phyloP scores from a whole-genome alignment of 441 rosid species.

The Arabidopsis lyrata region DNA sequence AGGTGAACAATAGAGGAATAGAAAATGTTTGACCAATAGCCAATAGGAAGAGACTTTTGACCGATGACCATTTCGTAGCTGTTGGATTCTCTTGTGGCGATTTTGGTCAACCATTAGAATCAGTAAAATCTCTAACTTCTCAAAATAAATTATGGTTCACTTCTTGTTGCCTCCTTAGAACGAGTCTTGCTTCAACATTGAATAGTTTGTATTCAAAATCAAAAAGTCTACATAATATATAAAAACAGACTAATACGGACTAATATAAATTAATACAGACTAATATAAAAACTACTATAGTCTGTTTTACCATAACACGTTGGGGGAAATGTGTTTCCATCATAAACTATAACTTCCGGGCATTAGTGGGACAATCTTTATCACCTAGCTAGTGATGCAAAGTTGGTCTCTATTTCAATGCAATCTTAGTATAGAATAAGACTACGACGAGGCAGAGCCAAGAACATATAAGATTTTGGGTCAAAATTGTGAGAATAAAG shows the following conservation, averaged over 20 bases:
- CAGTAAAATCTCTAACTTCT: neutral
- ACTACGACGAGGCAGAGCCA: slow-evolving; percentile 73
- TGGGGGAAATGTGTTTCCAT: neutral
- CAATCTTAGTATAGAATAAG: slow-evolving; percentile 62
- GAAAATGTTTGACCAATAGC: slow-evolving; percentile 25
- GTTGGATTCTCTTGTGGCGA: slow-evolving; percentile 6
- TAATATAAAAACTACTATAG: neutral
- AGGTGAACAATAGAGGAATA: neutral
- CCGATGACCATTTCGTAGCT: slow-evolving; percentile 22
- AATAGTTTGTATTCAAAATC: neutral
- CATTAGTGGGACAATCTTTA: slow-evolving; percentile 60
- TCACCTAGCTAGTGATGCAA: slow-evolving; percentile 64
- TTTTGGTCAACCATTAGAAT: slow-evolving; percentile 12
- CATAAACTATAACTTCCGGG: no score
- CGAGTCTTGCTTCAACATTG: slow-evolving; percentile 1
- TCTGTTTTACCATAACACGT: no score
- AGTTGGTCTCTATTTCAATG: slow-evolving; percentile 76
- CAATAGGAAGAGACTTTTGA: slow-evolving; percentile 15
- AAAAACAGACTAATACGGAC: neutral
- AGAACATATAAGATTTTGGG: slow-evolving; percentile 59
- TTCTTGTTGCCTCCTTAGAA: slow-evolving; percentile 12
- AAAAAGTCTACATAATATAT: neutral
- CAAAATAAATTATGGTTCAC: neutral
- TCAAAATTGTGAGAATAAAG: slow-evolving; percentile 10
- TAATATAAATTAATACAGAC: neutral